Conservation (phyloP, 2,329 filamentous ascomycete species). For the Botrytis aclada region DNA sequence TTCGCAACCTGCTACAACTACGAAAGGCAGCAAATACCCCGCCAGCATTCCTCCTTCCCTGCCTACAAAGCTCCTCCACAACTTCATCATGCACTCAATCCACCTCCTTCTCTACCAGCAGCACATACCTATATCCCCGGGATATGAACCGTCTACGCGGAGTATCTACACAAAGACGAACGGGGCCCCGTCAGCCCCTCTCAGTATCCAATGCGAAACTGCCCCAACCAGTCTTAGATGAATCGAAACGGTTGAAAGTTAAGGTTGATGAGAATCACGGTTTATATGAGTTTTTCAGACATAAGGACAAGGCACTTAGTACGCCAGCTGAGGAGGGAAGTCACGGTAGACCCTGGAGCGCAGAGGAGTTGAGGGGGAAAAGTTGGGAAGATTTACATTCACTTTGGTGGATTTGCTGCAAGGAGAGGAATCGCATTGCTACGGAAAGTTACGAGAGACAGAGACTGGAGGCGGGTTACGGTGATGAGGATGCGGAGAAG, state of each 20-base stretch:
- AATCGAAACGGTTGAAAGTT: constrained; percentile 53
- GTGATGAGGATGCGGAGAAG: constrained; percentile 61
- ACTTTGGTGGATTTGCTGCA: constrained; percentile 92
- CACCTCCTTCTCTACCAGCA: constrained; percentile 37
- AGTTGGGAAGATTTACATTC: constrained; percentile 90
- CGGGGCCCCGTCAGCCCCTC: constrained; percentile 70
- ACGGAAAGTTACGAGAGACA: constrained; percentile 70
- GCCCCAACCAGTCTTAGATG: constrained; percentile 65
- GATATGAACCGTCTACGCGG: constrained; percentile 81
- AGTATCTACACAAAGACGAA: constrained; percentile 75
- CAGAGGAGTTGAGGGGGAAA: constrained; percentile 81
- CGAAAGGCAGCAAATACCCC: constrained; percentile 26
- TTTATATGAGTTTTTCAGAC: constrained; percentile 88
- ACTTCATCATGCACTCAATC: constrained; percentile 28
- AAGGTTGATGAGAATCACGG: constrained; percentile 71
- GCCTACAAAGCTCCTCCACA: constrained; percentile 23
- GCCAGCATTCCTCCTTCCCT: constrained; percentile 37
- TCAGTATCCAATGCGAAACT: constrained; percentile 70
- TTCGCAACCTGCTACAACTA: constrained; percentile 25
- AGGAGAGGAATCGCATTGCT: constrained; percentile 85
- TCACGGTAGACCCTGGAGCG: constrained; percentile 80
- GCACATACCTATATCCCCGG: constrained; percentile 41
- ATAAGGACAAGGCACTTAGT: constrained; percentile 63
- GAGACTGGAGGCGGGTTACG: constrained; percentile 68
- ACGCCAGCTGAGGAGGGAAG: constrained; percentile 67